These are phyloP conservation scores for Fagopyrum tataricum DNA, from an alignment of 148 eudicot genomes.

Conservation along the genomic window DNA sequence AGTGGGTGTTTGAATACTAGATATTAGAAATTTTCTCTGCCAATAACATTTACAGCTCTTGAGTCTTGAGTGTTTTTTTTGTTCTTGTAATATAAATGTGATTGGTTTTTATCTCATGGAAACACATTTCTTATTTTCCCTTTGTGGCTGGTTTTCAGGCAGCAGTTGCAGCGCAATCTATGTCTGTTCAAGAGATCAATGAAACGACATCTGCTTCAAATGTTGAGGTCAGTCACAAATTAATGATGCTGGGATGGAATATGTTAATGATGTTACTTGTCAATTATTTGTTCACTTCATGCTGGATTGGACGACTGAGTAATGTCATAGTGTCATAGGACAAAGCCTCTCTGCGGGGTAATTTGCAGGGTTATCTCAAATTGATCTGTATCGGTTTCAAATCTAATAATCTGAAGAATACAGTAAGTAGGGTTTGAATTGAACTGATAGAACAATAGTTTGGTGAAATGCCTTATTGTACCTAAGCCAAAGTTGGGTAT, in stretches of 20 bases:
- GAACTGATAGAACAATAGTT: background rate
- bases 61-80: background rate
- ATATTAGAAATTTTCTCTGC: background rate
- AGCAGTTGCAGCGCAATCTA: conserved; percentile 50
- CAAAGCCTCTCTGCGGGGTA: background rate
- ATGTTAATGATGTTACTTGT: background rate
- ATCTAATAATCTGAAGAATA: background rate
- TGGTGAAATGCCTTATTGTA: background rate
- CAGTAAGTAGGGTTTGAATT: background rate
- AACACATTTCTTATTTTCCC: background rate
- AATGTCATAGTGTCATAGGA: background rate
- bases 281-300: background rate
- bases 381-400: background rate
- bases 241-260: background rate
- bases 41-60: background rate
- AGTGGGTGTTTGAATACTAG: background rate
- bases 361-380: background rate
- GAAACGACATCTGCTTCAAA: conserved; percentile 27
- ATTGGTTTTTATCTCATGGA: background rate
- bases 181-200: conserved; percentile 26
- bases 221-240: conserved; percentile 29
- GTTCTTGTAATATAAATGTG: background rate
- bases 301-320: background rate
- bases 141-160: conserved; percentile 27
- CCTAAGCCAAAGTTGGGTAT: background rate